phyloP scores from a whole-genome alignment of 179 eudicot genomes.

The Nepenthes alata region DNA sequence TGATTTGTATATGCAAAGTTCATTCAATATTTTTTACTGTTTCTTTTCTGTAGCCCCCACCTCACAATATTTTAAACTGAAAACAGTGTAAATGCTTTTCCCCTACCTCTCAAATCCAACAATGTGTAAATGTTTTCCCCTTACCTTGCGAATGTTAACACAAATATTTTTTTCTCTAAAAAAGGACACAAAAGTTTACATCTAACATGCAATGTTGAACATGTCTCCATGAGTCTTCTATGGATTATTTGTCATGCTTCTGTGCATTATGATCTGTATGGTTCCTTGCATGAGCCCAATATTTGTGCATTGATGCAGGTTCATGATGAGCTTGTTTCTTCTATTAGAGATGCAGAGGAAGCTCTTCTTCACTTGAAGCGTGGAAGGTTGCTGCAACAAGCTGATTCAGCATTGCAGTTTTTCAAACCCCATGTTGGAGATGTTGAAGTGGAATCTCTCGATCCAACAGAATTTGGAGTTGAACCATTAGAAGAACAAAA shows the following conservation, averaged over 20 bases:
- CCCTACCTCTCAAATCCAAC: no score
- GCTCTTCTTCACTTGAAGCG: slow-evolving; percentile 74
- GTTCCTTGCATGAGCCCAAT: slow-evolving; percentile 3
- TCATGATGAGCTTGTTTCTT: slow-evolving; percentile 65
- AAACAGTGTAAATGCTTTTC: no score
- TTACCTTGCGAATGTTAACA: no score
- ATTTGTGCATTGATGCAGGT: slow-evolving; percentile 28
- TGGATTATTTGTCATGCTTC: not conserved
- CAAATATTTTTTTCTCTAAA: no score
- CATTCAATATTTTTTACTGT: no score
- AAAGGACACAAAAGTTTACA: no score
- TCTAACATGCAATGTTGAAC: no score
- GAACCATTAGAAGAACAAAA: slow-evolving; percentile 38
- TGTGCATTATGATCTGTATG: not conserved
- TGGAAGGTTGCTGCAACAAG: slow-evolving; percentile 61
- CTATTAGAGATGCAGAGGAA: slow-evolving; percentile 77
- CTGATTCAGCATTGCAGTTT: slow-evolving; percentile 40
- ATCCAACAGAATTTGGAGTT: slow-evolving; percentile 28
- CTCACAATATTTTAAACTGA: no score
- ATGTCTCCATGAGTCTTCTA: no score
- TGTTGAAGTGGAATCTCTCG: slow-evolving; percentile 33
- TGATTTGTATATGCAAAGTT: no score
- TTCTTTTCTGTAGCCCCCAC: no score
- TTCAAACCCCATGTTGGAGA: slow-evolving; percentile 19
- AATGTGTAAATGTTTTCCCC: no score